These are phyloP conservation scores for Saccharomyces jurei DNA, from an alignment of 805 yeast species.

Conservation along the genomic window DNA sequence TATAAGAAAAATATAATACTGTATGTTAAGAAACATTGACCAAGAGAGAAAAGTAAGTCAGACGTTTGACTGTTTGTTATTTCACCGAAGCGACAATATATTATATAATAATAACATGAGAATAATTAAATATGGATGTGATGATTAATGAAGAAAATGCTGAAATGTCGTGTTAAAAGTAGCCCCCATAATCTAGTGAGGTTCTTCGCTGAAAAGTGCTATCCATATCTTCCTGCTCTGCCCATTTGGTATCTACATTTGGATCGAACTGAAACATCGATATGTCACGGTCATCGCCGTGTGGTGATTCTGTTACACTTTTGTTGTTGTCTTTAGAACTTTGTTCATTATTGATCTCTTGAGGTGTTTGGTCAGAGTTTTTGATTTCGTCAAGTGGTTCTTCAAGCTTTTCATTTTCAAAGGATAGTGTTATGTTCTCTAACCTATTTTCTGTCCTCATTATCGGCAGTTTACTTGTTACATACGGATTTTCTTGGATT, in stretches of 20 bases:
- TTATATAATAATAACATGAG: neutral
- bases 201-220: constrained; percentile 29
- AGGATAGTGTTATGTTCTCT: constrained; percentile 26
- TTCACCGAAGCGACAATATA: neutral
- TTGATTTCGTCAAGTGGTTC: constrained; percentile 4
- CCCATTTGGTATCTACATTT: constrained; percentile 18
- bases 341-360: constrained; percentile 5
- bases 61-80: neutral
- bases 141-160: constrained; percentile 1
- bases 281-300: neutral
- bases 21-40: neutral
- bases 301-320: neutral
- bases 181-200: constrained; percentile 22
- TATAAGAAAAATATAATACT: neutral
- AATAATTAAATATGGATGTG: neutral
- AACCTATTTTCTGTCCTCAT: constrained; percentile 28
- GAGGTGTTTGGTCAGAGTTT: constrained; percentile 1
- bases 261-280: constrained; percentile 6
- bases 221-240: constrained; percentile 28
- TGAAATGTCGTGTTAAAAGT: neutral
- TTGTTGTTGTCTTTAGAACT: constrained; percentile 6
- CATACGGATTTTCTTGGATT: constrained; percentile 8
- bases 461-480: constrained; percentile 36
- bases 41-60: constrained; percentile 12
- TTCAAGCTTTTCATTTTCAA: constrained; percentile 17